Percentiles rank a stretch among this genome's conserved stretches.
Evolutionary conservation across 2,329 filamentous ascomycete genomes (phyloP).

Genomic region (Colletotrichum melonis): DNA sequence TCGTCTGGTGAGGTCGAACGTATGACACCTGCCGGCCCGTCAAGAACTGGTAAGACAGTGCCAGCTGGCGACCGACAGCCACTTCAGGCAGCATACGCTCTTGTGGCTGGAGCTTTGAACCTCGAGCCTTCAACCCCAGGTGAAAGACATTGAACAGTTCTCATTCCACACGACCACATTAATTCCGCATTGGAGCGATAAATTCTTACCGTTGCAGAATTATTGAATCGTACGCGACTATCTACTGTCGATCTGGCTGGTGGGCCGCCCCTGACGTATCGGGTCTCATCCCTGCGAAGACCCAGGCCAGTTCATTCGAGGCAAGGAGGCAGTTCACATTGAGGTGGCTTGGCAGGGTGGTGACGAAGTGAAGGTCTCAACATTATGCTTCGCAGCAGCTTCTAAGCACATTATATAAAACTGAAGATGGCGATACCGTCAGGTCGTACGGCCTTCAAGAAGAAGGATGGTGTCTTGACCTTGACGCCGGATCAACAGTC

Average conservation of each 20-base stretch:
- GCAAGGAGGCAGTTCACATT: neutral
- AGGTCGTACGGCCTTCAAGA: conserved; percentile 87
- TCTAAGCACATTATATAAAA: conserved; percentile 1
- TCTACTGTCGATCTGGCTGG: conserved; percentile 12
- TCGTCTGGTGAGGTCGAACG: neutral
- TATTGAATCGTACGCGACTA: neutral
- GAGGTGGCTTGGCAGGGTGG: conserved; percentile 9
- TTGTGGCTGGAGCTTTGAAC: conserved; percentile 24
- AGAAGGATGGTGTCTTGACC: conserved; percentile 88
- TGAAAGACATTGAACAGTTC: conserved; percentile 8
- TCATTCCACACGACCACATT: neutral
- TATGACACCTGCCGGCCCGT: neutral
- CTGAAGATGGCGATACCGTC: conserved; percentile 66
- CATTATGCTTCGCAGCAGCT: neutral
- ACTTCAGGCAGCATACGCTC: conserved; percentile 20
- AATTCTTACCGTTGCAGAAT: neutral
- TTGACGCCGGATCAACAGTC: conserved; percentile 78
- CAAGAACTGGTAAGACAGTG: neutral
- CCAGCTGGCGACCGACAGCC: neutral
- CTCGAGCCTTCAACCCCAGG: conserved; percentile 16
- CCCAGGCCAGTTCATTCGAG: neutral
- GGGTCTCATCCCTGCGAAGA: conserved; percentile 16
- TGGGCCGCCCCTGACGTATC: conserved; percentile 24
- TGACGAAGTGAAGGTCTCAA: neutral
- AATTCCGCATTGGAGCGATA: neutral